Evolutionary conservation across 352 stramenopile genomes (phyloP), one percentile per base, ranked within the genome.

Genomic region (Phytophthora tubulina): DNA sequence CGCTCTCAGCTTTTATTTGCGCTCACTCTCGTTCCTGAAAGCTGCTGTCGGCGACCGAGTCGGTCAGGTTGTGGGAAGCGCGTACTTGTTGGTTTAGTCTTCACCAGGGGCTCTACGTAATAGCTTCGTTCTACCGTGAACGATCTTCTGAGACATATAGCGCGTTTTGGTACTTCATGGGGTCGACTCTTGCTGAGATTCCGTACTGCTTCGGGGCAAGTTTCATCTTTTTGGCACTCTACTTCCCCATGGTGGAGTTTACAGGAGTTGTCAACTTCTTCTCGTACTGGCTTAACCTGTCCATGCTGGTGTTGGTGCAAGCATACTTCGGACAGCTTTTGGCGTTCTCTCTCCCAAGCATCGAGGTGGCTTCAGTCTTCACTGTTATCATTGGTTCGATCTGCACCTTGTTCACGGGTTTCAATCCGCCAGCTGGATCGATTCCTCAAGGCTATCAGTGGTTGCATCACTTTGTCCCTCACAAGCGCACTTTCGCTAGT

Each of bases 241-340:
- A 45, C 44, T 73, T 55, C 21, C 58, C 66, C 0, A 53, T 64
- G 58, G 58, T 64, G 5, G 45, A 42, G 0, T 69, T 64, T n/a
- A 55, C 58, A 4, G 62, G 61, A 11, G 14, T 69, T 17, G 7
- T 51, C 67, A 41, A 52, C 0, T 75, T 75, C 35, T 51, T 80
- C n/a, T 51, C 61, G 15, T 91, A 81, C 64, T 88, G 81, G 76
- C 44, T 89, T 45, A 76, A 77, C 13, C 53, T 81, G 14, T 75
- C 72, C 17, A 39, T 85, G 3, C 45, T 82, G 4, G 42, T 91
- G 50, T 46, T 89, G 3, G 64, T 86, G 42, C 72, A 84, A 56
- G 63, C 78, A 10, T 91, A 86, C 62, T 73, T 84, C 17, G 78
- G 62, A n/a, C 72, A 86, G 53, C 68, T 79, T 2, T 42, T 90